phyloP scores from a whole-genome alignment of 208 protist species.

The Trypanosoma theileri region DNA sequence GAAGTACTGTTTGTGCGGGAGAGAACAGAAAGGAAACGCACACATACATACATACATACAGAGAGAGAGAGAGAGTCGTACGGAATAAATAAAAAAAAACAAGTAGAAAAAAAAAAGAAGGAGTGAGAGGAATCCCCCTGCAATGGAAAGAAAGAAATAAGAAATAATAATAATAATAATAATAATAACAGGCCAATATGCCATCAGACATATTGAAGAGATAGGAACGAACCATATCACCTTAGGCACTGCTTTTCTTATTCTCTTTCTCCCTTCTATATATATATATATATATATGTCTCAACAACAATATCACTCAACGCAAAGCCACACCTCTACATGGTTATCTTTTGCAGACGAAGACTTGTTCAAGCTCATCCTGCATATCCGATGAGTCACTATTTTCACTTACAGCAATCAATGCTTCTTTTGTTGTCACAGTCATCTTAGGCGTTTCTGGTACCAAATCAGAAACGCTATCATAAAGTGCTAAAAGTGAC shows the following conservation, averaged over 20 bases:
- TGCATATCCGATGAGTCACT: slow-evolving; percentile 29
- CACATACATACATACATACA: neutral
- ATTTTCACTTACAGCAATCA: slow-evolving; percentile 33
- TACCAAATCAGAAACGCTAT: slow-evolving; percentile 50
- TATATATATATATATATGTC: neutral
- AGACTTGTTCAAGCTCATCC: slow-evolving; percentile 41
- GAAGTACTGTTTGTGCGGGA: slow-evolving; percentile 6
- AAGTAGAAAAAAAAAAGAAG: slow-evolving; percentile 1
- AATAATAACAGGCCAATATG: no score
- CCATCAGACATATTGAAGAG: no score
- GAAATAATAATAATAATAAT: neutral
- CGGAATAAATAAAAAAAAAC: neutral
- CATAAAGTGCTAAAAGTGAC: slow-evolving; percentile 46
- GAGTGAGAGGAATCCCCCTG: neutral
- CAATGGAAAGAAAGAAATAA: slow-evolving; percentile 19
- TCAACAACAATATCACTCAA: no score
- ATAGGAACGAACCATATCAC: neutral
- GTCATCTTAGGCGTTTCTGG: slow-evolving; percentile 46
- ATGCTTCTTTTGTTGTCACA: slow-evolving; percentile 30
- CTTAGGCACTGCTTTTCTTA: neutral
- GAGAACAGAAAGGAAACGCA: neutral
- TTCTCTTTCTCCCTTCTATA: neutral
- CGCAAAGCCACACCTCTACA: no score
- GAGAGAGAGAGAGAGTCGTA: slow-evolving; percentile 18
- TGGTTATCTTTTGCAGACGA: neutral